Percentiles rank a stretch among this genome's conserved stretches.
phyloP scores from a whole-genome alignment of 345 rosid species.

The Chamaenerion angustifolium region DNA sequence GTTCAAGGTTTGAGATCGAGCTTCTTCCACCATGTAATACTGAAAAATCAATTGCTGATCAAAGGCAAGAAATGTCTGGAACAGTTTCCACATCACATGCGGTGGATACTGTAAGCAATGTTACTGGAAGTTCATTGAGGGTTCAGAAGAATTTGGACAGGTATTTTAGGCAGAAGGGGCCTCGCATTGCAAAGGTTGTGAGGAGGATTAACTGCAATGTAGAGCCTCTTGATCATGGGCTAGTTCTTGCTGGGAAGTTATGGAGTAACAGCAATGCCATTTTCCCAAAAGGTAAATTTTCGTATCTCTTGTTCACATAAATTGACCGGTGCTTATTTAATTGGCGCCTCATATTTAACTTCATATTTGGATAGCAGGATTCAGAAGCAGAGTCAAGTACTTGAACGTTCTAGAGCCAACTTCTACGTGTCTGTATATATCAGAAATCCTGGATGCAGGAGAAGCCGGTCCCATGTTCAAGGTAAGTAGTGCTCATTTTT shows the following conservation, averaged over 20 bases:
- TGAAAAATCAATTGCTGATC: slow-evolving; percentile 24
- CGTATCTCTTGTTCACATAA: neutral
- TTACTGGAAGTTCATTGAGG: slow-evolving; percentile 35
- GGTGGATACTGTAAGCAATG: slow-evolving; percentile 24
- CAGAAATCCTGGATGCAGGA: slow-evolving; percentile 83
- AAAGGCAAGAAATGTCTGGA: slow-evolving; percentile 32
- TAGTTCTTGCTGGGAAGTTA: slow-evolving; percentile 60
- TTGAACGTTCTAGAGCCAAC: slow-evolving; percentile 70
- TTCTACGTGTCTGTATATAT: slow-evolving; percentile 57
- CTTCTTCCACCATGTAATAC: slow-evolving; percentile 13
- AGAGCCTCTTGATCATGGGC: slow-evolving; percentile 66
- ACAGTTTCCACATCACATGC: slow-evolving; percentile 21
- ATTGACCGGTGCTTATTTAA: neutral
- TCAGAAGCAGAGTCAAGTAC: slow-evolving; percentile 79
- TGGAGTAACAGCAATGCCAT: slow-evolving; percentile 85
- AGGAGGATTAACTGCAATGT: slow-evolving; percentile 92
- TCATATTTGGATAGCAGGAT: slow-evolving; percentile 45
- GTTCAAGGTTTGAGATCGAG: slow-evolving; percentile 9
- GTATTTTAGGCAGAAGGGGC: slow-evolving; percentile 79
- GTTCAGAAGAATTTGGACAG: slow-evolving; percentile 64
- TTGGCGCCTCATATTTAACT: slow-evolving; percentile 1
- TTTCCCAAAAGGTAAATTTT: slow-evolving; percentile 69
- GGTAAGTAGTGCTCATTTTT: slow-evolving; percentile 25
- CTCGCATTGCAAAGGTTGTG: slow-evolving; percentile 97
- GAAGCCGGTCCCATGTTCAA: slow-evolving; percentile 58